Percentiles rank a stretch among this genome's conserved stretches.
Evolutionary conservation across 495 filamentous ascomycete genomes (phyloP).

Genomic region (Jackrogersella minutella): DNA sequence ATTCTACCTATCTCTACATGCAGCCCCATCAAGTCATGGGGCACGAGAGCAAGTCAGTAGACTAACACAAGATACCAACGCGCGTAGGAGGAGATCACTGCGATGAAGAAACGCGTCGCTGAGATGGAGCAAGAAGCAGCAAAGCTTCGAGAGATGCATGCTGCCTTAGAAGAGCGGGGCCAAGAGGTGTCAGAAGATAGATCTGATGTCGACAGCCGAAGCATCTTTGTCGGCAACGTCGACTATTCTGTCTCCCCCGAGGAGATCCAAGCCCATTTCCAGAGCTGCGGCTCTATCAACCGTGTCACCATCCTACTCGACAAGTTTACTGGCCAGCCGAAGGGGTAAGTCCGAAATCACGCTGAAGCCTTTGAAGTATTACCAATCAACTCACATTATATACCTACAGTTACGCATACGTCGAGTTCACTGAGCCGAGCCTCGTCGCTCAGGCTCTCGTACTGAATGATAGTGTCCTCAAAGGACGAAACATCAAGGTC

Average conservation of each 20-base stretch:
- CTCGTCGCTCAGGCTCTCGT: slow-evolving; percentile 93
- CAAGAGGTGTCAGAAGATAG: slow-evolving; percentile 88
- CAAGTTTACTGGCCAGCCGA: slow-evolving; percentile 97
- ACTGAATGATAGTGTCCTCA: slow-evolving; percentile 95
- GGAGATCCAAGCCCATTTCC: slow-evolving; percentile 99
- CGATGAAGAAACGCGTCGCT: slow-evolving; percentile 96
- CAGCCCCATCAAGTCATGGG: neutral
- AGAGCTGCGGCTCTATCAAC: slow-evolving; percentile 97
- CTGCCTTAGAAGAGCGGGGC: slow-evolving; percentile 81
- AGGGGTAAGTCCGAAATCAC: slow-evolving; percentile 72
- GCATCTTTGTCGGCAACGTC: slow-evolving; percentile 98
- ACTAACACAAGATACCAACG: slow-evolving; percentile 36
- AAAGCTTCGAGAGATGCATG: slow-evolving; percentile 97
- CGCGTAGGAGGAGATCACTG: slow-evolving; percentile 82
- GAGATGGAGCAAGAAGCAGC: slow-evolving; percentile 99
- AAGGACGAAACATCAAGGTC: slow-evolving; percentile 94
- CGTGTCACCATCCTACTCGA: slow-evolving; percentile 97
- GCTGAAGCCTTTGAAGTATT: slow-evolving; percentile 11
- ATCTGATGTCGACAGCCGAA: slow-evolving; percentile 94
- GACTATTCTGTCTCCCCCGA: slow-evolving; percentile 98
- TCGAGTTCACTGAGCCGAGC: slow-evolving; percentile 96
- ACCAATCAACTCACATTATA: neutral
- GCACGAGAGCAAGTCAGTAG: neutral
- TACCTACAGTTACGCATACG: slow-evolving; percentile 92
- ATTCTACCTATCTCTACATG: neutral